Percentiles rank a stretch among this genome's conserved stretches.
These are phyloP conservation scores for Aspergillus wentii DNA, from an alignment of 495 filamentous ascomycete species.

Conservation along the genomic window DNA sequence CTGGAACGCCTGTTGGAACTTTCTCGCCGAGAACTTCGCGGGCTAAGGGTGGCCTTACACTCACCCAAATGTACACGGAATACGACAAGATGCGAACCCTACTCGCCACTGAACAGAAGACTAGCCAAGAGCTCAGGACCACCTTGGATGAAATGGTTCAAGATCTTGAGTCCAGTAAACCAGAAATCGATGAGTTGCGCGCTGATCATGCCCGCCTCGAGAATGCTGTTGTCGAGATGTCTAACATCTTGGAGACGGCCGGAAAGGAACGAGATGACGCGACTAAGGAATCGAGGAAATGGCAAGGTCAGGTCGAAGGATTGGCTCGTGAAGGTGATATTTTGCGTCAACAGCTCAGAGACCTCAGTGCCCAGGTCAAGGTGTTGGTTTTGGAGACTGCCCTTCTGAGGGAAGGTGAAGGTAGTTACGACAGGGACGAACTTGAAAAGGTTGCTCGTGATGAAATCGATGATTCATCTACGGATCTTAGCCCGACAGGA, in stretches of 20 bases:
- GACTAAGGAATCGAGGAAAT: slow-evolving; percentile 60
- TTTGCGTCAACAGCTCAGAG: slow-evolving; percentile 80
- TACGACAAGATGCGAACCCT: slow-evolving; percentile 55
- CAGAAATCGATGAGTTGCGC: slow-evolving; percentile 58
- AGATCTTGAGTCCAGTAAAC: slow-evolving; percentile 53
- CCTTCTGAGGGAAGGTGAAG: slow-evolving; percentile 70
- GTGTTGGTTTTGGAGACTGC: slow-evolving; percentile 80
- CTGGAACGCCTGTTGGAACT: slow-evolving; percentile 43
- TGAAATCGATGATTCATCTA: slow-evolving; percentile 51
- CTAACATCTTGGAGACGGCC: slow-evolving; percentile 55
- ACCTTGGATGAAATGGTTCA: slow-evolving; percentile 76
- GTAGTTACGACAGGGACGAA: slow-evolving; percentile 61
- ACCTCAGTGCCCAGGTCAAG: slow-evolving; percentile 85
- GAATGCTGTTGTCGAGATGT: slow-evolving; percentile 75
- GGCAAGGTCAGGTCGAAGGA: slow-evolving; percentile 65
- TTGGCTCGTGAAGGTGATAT: slow-evolving; percentile 71
- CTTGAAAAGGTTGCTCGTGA: slow-evolving; percentile 69
- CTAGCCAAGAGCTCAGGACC: slow-evolving; percentile 62
- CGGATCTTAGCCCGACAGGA: slow-evolving; percentile 70
- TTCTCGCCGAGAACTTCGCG: slow-evolving; percentile 56
- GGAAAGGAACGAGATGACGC: slow-evolving; percentile 51
- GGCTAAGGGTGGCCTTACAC: slow-evolving; percentile 51
- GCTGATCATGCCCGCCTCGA: slow-evolving; percentile 50
- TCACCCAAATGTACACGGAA: slow-evolving; percentile 66
- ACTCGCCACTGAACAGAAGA: slow-evolving; percentile 61